phyloP scores from a whole-genome alignment of 495 filamentous ascomycete species.

The Podospora australis region DNA sequence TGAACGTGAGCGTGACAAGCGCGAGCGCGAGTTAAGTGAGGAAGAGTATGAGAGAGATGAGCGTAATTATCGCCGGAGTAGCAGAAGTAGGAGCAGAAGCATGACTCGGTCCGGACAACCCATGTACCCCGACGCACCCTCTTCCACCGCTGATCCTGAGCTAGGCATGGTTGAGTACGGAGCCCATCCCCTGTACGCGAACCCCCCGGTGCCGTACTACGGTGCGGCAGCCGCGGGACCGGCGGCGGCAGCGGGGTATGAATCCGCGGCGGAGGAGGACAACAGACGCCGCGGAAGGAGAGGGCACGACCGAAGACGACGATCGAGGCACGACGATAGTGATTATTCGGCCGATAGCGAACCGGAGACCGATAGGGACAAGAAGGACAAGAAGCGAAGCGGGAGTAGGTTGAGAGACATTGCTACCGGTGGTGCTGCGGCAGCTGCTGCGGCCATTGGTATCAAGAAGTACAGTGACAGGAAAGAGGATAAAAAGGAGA shows the following conservation, averaged over 20 bases:
- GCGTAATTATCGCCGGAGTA: conserved; percentile 30
- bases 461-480: conserved; percentile 63
- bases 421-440: conserved; percentile 62
- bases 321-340: conserved; percentile 7
- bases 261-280: conserved; percentile 30
- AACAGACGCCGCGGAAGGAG: conserved; percentile 19
- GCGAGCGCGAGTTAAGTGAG: conserved; percentile 28
- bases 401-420: conserved; percentile 56
- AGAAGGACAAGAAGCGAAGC: conserved; percentile 51
- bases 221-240: conserved; percentile 2
- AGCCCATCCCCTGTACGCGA: conserved; percentile 50
- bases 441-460: conserved; percentile 70
- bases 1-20: conserved; percentile 35
- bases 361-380: conserved; percentile 29
- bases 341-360: conserved; percentile 27
- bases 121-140: conserved; percentile 35
- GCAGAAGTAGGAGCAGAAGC: conserved; percentile 51
- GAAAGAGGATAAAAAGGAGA: conserved; percentile 30
- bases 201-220: conserved; percentile 11
- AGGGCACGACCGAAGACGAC: conserved; percentile 16
- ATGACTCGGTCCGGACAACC: conserved; percentile 47
- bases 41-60: conserved; percentile 22
- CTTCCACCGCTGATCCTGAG: conserved; percentile 51
- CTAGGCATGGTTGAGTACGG: conserved; percentile 80
- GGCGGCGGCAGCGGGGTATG: conserved; percentile 13